Base-by-base conservation (phyloP, 1,139 yeast species). In the Wickerhamomyces sp. region DNA sequence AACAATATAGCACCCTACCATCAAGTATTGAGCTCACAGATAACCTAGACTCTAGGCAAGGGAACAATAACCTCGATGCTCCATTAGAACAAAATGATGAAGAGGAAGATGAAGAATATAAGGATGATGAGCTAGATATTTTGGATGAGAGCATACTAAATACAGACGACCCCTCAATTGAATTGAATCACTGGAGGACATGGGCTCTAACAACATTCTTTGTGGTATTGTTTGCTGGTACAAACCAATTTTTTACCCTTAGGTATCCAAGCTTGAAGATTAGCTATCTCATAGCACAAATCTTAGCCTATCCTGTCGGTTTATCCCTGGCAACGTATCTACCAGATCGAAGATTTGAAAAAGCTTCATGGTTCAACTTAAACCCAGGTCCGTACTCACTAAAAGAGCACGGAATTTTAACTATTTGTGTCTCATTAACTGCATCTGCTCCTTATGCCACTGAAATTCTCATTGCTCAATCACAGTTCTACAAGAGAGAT, bases 361-460 rank as follows among this genome's bases (percentile, higher is more conserved):
- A 42, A n/a, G 50, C 55, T 10, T 10, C 15, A 23, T 59, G 58
- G 39, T 59, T 65, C 47, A 58, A 63, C 45, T 51, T 69, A 37
- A 72, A 71, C 45, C 75, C 76, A 0, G 81, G 81, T 39, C 79
- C 79, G 13, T 79, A 78, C 68, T 74, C 75, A 59, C 65, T 72
- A 55, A 79, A 79, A 61, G 85, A 79, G 60, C 84, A 79, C 55
- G 71, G 81, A n/a, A 64, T 75, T 35, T 68, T 77, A 45, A 74
- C 80, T 26, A 74, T 76, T 53, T 76, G 76, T 71, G 67, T 64
- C 31, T 57, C 63, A 18, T 52, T 63, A 51, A 79, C 81, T 54
- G 71, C 82, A 36, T 54, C 64, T 10, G 62, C 66, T 38, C 80
- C 81, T 40, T 73, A 76, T 55, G 80, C 80, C 36, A 75, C 78